Base-by-base conservation (phyloP, 2,329 filamentous ascomycete genomes). In the Talaromyces sp. region DNA sequence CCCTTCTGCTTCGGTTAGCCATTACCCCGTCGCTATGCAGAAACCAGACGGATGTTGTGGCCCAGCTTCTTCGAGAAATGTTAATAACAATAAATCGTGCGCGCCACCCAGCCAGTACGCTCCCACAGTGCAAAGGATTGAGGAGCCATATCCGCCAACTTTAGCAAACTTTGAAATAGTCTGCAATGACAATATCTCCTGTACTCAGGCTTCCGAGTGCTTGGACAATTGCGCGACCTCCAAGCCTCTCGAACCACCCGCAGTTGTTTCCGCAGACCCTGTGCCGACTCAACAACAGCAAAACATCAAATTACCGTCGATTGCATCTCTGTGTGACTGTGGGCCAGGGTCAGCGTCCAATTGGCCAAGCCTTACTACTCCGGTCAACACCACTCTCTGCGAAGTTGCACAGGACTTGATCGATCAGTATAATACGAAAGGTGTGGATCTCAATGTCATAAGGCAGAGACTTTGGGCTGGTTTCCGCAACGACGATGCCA, bases 381-480 rank as follows among this genome's bases (percentile, higher is more conserved):
- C 72, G 22, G 68, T 76, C 3, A 75, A 76, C 47, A 75, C 75
- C 7, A 77, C 76, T 3, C 70, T 78, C 19, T 79, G 77, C 64
- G 71, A 73, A n/a, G 72, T 79, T 19, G 76, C 77, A 2, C 77
- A 77, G 57, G 74, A 74, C 31, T 67, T 79, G 62, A 72, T 78
- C 22, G 67, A 71, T 11, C 77, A 77, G 61, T 79, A 76, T 67
- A 76, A 79, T 61, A 75, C 72, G 10, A 71, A 71, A 22, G 73
- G 74, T 0, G 50, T 73, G 22, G 76, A 78, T 58, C 71, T 78
- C 41, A 70, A 71, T 10, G 73, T 77, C 41, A 78, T 79, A 45
- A 73, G 71, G 43, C 67, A 68, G 54, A 75, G 70, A 64, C 72
- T 78, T 14, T 74, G 73, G 65, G 67, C 70, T n/a, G 77, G 75